These are phyloP conservation scores for Plasmodium yoelii DNA, from an alignment of 169 alveolate species.

Conservation along the genomic window DNA sequence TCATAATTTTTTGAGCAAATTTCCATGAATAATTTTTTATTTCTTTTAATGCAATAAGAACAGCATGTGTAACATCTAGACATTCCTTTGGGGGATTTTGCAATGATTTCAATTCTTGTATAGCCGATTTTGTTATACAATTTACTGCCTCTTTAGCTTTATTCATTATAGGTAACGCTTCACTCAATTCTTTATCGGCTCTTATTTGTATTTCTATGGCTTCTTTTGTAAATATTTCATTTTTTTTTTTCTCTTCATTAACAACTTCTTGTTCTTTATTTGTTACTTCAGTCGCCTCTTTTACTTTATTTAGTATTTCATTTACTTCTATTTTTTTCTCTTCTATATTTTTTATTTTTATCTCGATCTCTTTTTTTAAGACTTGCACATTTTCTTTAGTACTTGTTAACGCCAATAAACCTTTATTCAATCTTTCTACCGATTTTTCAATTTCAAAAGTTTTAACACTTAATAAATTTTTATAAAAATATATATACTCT, in stretches of 20 bases:
- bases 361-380: constrained; percentile 64
- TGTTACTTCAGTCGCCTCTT: constrained; percentile 94
- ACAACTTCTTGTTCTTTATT: constrained; percentile 94
- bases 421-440: constrained; percentile 76
- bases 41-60: constrained; percentile 92
- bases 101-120: constrained; percentile 95
- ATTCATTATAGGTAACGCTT: constrained; percentile 96
- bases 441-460: constrained; percentile 86
- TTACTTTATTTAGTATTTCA: constrained; percentile 85
- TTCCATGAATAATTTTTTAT: constrained; percentile 94
- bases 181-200: constrained; percentile 94
- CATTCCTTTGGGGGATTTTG: constrained; percentile 96
- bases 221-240: constrained; percentile 89
- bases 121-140: constrained; percentile 93
- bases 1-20: constrained; percentile 94
- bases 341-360: constrained; percentile 51
- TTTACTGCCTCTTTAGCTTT: constrained; percentile 96
- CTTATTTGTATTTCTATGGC: constrained; percentile 90
- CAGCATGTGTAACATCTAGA: constrained; percentile 93
- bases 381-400: constrained; percentile 63
- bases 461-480: constrained; percentile 90
- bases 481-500: constrained; percentile 95
- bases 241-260: constrained; percentile 90
- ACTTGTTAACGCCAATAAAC: constrained; percentile 49
- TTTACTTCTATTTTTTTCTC: constrained; percentile 74